phyloP scores from a whole-genome alignment of 805 yeast genomes.

The Saturnispora ahearnii region DNA sequence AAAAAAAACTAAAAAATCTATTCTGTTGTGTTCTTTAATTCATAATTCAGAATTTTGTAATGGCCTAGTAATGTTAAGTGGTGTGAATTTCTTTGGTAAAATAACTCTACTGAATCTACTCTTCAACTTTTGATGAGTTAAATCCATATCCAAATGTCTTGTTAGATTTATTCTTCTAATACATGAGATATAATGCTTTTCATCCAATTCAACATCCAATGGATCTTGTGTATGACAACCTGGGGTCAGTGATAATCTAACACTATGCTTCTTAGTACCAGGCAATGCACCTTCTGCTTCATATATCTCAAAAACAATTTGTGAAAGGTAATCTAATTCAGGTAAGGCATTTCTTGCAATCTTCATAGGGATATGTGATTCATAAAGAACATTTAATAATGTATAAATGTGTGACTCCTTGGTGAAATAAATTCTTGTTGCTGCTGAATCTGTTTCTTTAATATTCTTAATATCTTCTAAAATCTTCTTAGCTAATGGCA shows the following conservation, averaged over 20 bases:
- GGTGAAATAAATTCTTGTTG: slow-evolving; percentile 84
- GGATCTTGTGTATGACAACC: slow-evolving; percentile 99
- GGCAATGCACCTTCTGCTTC: slow-evolving; percentile 58
- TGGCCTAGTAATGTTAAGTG: slow-evolving; percentile 71
- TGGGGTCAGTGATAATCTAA: slow-evolving; percentile 86
- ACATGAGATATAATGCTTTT: slow-evolving; percentile 92
- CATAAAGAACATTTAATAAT: slow-evolving; percentile 79
- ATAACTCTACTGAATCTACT: slow-evolving; percentile 79
- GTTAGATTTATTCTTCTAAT: slow-evolving; percentile 87
- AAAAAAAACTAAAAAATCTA: background rate
- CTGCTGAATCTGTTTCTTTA: slow-evolving; percentile 71
- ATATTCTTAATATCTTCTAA: slow-evolving; percentile 71
- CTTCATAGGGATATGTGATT: slow-evolving; percentile 89
- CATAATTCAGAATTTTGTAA: slow-evolving; percentile 16
- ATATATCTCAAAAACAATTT: slow-evolving; percentile 86
- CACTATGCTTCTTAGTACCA: slow-evolving; percentile 75
- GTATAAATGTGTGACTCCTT: slow-evolving; percentile 97
- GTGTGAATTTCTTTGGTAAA: slow-evolving; percentile 84
- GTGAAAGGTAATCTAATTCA: slow-evolving; percentile 90
- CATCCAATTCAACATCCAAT: slow-evolving; percentile 90
- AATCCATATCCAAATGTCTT: slow-evolving; percentile 85
- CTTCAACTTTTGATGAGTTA: slow-evolving; percentile 71
- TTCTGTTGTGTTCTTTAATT: background rate
- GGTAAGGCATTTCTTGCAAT: slow-evolving; percentile 93
- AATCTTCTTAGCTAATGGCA: slow-evolving; percentile 88